Evolutionary conservation across 202 grass and related monocot genomes (phyloP).

Genomic region (Dendrocalamus latiflorus): DNA sequence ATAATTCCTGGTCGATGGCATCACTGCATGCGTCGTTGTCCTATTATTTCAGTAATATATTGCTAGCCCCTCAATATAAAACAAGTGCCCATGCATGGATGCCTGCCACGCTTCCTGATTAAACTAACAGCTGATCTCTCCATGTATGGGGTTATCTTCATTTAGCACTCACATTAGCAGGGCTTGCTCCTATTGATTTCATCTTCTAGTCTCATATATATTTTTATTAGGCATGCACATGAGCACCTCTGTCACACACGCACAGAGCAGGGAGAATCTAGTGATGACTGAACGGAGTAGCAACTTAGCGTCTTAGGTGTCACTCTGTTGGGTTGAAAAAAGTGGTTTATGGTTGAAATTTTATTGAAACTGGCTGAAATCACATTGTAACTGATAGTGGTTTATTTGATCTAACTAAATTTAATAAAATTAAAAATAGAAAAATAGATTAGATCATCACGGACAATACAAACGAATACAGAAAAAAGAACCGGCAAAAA

Average conservation of each 20-base stretch:
- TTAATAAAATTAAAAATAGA: too few species aligned
- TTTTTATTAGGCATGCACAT: neutral
- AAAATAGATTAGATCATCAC: too few species aligned
- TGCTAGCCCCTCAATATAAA: neutral
- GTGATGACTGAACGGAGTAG: neutral
- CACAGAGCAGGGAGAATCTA: neutral
- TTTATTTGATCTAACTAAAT: too few species aligned
- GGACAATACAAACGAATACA: too few species aligned
- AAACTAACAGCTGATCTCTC: neutral
- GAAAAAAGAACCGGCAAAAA: too few species aligned
- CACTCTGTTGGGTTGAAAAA: too few species aligned
- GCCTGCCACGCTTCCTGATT: conserved; percentile 24
- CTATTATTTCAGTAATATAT: neutral
- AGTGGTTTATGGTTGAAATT: too few species aligned
- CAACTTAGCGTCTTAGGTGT: neutral
- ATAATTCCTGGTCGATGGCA: conserved; percentile 16
- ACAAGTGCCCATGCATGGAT: neutral
- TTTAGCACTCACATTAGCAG: neutral
- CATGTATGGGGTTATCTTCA: neutral
- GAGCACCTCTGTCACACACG: neutral
- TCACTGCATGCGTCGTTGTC: conserved; percentile 33
- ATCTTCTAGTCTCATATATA: neutral
- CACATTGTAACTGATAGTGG: too few species aligned
- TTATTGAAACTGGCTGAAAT: too few species aligned
- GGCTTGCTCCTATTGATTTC: neutral